A percentile compares a stretch with the other conserved stretches of the same genome.
Evolutionary conservation across 768 basidiomycete genomes (phyloP).

Genomic region (Leccinum rimulosum): DNA sequence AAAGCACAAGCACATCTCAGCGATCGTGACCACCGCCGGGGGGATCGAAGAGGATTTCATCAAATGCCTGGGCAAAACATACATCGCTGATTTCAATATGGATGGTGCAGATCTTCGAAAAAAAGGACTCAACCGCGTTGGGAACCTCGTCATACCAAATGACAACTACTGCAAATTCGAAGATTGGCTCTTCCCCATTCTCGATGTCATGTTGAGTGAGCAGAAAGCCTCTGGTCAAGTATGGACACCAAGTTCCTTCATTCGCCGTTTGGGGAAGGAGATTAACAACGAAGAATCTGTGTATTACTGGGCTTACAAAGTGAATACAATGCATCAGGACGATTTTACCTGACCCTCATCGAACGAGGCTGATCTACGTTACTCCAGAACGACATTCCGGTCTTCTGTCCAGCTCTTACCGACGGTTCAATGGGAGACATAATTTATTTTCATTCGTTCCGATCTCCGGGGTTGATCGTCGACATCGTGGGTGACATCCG

Average conservation of each 20-base stretch:
- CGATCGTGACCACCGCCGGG: conserved; percentile 94
- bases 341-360: conserved; percentile 11
- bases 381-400: conserved; percentile 91
- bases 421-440: conserved; percentile 99
- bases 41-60: conserved; percentile 99
- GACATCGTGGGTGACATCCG: conserved; percentile 97
- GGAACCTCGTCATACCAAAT: conserved; percentile 94
- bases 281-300: conserved; percentile 97
- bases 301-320: conserved; percentile 99
- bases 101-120: conserved; percentile 85
- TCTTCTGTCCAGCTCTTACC: conserved; percentile 97
- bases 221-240: conserved; percentile 66
- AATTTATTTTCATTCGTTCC: conserved; percentile 98
- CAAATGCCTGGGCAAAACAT: conserved; percentile 97
- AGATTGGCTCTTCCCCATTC: conserved; percentile 96
- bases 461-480: conserved; percentile 75
- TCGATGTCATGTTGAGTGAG: conserved; percentile 87
- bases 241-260: conserved; percentile 96
- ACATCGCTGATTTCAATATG: conserved; percentile 88
- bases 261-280: conserved; percentile 91
- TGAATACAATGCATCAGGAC: conserved; percentile 41
- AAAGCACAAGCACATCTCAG: conserved; percentile 86
- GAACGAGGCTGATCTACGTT: conserved; percentile 25
- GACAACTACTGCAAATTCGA: conserved; percentile 99
- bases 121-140: conserved; percentile 95